Percentiles rank a stretch among this genome's conserved stretches.
phyloP scores from a whole-genome alignment of 441 rosid genomes.

The Omphalea diandra region DNA sequence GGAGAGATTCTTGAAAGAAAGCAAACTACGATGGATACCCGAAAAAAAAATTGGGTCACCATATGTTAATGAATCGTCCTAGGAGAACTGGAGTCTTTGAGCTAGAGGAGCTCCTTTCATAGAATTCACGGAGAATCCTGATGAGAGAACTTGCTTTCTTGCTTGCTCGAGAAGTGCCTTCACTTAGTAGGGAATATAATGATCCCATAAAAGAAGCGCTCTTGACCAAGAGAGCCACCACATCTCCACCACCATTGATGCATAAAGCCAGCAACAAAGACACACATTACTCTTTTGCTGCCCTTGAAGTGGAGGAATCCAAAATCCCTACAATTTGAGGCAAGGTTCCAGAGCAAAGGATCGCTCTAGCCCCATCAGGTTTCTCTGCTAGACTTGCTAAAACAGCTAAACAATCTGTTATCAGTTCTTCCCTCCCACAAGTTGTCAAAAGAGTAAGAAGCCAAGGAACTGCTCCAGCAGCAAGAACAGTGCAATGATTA shows the following conservation, averaged over 20 bases:
- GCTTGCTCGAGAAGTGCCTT: slow-evolving; percentile 69
- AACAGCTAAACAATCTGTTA: slow-evolving; percentile 59
- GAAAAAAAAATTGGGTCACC: slow-evolving; percentile 53
- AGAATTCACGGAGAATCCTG: slow-evolving; percentile 61
- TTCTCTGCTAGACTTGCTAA: slow-evolving; percentile 64
- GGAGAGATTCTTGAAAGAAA: slow-evolving; percentile 14
- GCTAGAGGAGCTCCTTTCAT: slow-evolving; percentile 46
- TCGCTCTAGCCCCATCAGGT: slow-evolving; percentile 54
- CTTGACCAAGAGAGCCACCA: slow-evolving; percentile 45
- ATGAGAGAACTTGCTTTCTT: slow-evolving; percentile 70
- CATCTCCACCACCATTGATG: slow-evolving; percentile 62
- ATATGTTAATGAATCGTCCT: slow-evolving; percentile 52
- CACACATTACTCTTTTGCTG: slow-evolving; percentile 63
- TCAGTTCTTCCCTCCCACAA: slow-evolving; percentile 43
- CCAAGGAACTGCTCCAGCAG: slow-evolving; percentile 51
- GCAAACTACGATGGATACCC: slow-evolving; percentile 23
- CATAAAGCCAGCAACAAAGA: slow-evolving; percentile 63
- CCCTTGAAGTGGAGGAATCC: slow-evolving; percentile 44
- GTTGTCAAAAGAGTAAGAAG: slow-evolving; percentile 47
- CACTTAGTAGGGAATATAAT: slow-evolving; percentile 57
- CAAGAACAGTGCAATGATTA: slow-evolving; percentile 58
- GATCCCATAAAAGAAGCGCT: slow-evolving; percentile 59
- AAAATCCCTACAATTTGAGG: slow-evolving; percentile 40
- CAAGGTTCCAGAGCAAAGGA: slow-evolving; percentile 47
- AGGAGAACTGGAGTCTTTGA: slow-evolving; percentile 33